Base-by-base conservation (phyloP, 768 basidiomycete genomes). In the Infundibulicybe gibba region DNA sequence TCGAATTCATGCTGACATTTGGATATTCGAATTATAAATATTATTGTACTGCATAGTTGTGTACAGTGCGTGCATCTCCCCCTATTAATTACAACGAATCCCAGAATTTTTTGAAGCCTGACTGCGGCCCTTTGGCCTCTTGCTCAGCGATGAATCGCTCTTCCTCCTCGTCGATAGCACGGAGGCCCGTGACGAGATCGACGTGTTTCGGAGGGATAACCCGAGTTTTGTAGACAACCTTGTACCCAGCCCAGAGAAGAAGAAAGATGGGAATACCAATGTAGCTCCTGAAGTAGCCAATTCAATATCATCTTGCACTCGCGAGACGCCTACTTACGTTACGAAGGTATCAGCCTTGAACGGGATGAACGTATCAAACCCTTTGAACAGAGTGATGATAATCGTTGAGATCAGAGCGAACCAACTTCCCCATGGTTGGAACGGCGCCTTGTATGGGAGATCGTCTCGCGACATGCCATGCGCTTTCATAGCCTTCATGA, bases 91-190 rank as follows among this genome's bases (percentile, higher is more conserved):
- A 75, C 54, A 75, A 48, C 6, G 68, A 63, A 40, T 74, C 70
- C 72, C 69, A 73, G 6, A 72, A 32, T 43, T 47, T 65, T 35
- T 49, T 44, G 6, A 60, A 34, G 14, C 57, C 43, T 25, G 56
- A 60, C 20, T 54, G 59, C 11, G 72, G 70, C n/a, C 71, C 72
- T 53, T 65, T 62, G 1, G 65, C 52, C 8, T 62, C 66, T 52
- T 83, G 68, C 44, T 71, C 65, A 19, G 63, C 70, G 49, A 77
- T 49, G 53, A 70, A 80, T 46, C 61, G 65, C 52, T 74, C 67
- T 60, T 87, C 83, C 55, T 82, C 83, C 39, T 82, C 80, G 51
- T 85, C 76, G 43, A 87, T 83, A 49, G 73, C 72, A 30, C 71
- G 65, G 51, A 81, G 69, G 14, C 81, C 82, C 8, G 76, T 76